Percentiles rank a stretch among this genome's conserved stretches.
These are phyloP conservation scores for Gelatoporia subvermispora DNA, from an alignment of 768 basidiomycete genomes.

Conservation along the genomic window DNA sequence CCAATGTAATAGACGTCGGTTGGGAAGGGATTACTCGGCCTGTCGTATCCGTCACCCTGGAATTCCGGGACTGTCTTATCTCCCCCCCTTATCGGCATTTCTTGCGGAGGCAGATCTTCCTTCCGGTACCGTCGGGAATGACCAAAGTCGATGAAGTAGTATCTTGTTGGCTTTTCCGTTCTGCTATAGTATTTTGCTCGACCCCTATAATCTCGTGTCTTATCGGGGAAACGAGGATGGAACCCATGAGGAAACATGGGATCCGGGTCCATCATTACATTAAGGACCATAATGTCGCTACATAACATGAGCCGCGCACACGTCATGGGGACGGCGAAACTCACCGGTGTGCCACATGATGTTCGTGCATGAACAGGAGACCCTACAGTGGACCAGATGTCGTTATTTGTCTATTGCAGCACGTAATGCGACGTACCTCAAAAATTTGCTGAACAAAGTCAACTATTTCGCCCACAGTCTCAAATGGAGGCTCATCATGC, in stretches of 20 bases:
- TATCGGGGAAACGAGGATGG: conserved; percentile 14
- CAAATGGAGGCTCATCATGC: conserved; percentile 18
- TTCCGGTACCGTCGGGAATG: conserved; percentile 5
- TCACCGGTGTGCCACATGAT: conserved; percentile 2
- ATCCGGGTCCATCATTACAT: conserved; percentile 10
- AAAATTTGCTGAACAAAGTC: conserved; percentile 20
- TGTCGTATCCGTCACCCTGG: conserved; percentile 2
- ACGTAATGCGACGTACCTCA: conserved; percentile 10
- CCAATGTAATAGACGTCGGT: conserved; percentile 18
- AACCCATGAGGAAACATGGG: conserved; percentile 4
- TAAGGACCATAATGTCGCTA: conserved; percentile 1
- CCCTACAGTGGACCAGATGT: not conserved
- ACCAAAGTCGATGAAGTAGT: conserved; percentile 12
- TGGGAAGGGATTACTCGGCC: conserved; percentile 17
- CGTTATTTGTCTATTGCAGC: not conserved
- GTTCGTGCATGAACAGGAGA: conserved; percentile 3
- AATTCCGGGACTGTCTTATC: conserved; percentile 19
- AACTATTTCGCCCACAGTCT: conserved; percentile 20
- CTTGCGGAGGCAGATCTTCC: conserved; percentile 4
- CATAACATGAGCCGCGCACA: not conserved
- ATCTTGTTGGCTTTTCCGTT: conserved; percentile 29
- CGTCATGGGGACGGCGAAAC: not conserved
- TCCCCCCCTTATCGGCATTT: conserved; percentile 4
- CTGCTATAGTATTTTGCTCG: conserved; percentile 22
- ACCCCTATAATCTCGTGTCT: conserved; percentile 26